A percentile compares a stretch with the other conserved stretches of the same genome.
phyloP scores from a whole-genome alignment of 208 protist species.

The Leishmania martiniquensis region DNA sequence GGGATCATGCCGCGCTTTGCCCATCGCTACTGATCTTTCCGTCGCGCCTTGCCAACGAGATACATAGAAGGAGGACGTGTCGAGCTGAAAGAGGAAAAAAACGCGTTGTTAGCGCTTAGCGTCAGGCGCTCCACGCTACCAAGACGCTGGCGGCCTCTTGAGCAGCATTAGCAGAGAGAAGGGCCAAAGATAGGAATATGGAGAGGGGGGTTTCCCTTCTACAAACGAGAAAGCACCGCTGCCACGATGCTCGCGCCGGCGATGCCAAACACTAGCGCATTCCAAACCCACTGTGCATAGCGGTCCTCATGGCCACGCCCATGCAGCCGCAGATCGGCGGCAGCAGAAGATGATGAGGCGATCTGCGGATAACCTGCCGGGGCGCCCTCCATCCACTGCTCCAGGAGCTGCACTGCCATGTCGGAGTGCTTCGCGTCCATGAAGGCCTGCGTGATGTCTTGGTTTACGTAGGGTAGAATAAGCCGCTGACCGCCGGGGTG shows the following conservation, averaged over 20 bases:
- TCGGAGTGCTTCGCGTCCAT: constrained; percentile 34
- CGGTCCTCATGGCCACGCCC: background rate
- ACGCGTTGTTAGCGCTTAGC: background rate
- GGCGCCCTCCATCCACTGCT: constrained; percentile 38
- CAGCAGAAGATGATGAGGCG: background rate
- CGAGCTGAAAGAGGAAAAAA: no score
- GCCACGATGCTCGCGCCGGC: constrained; percentile 18
- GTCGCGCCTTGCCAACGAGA: background rate
- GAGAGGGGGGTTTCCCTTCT: background rate
- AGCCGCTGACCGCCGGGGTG: constrained; percentile 37
- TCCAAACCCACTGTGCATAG: constrained; percentile 13
- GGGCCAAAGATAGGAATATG: background rate
- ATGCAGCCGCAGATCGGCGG: background rate
- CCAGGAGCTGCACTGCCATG: constrained; percentile 27
- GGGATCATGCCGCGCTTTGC: background rate
- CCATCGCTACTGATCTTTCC: background rate
- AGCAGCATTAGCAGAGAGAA: background rate
- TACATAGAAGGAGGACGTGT: background rate
- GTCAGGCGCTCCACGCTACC: background rate
- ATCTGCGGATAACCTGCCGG: background rate
- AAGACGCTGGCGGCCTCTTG: background rate
- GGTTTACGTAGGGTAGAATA: constrained; percentile 31
- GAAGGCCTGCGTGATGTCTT: constrained; percentile 43
- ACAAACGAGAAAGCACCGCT: constrained; percentile 16
- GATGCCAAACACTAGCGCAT: constrained; percentile 20